Evolutionary conservation across 1,139 yeast genomes (phyloP).

Genomic region (Blastobotrys aristatus): DNA sequence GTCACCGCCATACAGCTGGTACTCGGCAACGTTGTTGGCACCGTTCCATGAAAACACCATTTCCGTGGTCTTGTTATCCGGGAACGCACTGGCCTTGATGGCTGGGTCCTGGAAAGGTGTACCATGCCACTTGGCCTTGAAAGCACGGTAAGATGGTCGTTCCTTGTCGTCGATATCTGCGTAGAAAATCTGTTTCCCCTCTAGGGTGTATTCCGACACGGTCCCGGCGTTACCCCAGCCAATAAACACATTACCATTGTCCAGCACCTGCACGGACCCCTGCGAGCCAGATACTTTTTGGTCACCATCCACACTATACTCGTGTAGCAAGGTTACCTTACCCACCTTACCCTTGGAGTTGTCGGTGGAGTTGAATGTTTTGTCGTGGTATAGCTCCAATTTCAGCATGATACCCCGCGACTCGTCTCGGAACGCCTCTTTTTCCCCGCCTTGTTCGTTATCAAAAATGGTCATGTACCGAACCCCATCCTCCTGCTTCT

Average conservation of each 20-base stretch:
- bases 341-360: neutral
- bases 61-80: slow-evolving; percentile 3
- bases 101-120: slow-evolving; percentile 8
- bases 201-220: slow-evolving; percentile 35
- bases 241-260: slow-evolving; percentile 38
- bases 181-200: slow-evolving; percentile 36
- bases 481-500: slow-evolving; percentile 5
- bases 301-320: neutral
- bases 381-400: slow-evolving; percentile 1
- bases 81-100: neutral
- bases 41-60: slow-evolving; percentile 12
- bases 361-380: neutral
- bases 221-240: slow-evolving; percentile 43
- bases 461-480: slow-evolving; percentile 9
- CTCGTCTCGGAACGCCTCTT: slow-evolving; percentile 1
- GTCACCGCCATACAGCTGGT: slow-evolving; percentile 2
- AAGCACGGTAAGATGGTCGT: slow-evolving; percentile 8
- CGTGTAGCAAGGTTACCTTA: slow-evolving; percentile 5
- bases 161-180: slow-evolving; percentile 23
- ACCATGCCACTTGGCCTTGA: slow-evolving; percentile 6
- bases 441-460: slow-evolving; percentile 6
- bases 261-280: slow-evolving; percentile 38
- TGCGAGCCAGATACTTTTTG: slow-evolving; percentile 28
- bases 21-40: slow-evolving; percentile 3
- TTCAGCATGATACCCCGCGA: slow-evolving; percentile 13